Evolutionary conservation across 2,329 filamentous ascomycete species (phyloP).

Genomic region (Paecilomyces fulvus): DNA sequence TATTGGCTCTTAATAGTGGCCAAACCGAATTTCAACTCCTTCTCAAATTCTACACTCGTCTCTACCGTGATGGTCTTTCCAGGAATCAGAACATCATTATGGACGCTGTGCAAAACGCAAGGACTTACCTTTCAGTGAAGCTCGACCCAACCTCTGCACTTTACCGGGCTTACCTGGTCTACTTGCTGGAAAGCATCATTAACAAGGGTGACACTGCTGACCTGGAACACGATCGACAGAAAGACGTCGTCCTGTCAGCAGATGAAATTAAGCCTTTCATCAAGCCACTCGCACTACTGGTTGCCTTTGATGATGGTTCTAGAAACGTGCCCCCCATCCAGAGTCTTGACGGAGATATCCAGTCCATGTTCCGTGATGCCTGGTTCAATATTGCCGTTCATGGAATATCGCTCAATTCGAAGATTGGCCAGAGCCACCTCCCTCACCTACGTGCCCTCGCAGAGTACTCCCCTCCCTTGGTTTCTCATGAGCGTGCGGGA

Average conservation of each 20-base stretch:
- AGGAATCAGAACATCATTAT: conserved; percentile 60
- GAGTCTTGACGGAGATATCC: conserved; percentile 56
- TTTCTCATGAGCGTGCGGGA: conserved; percentile 81
- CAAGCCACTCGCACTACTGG: conserved; percentile 76
- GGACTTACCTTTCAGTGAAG: conserved; percentile 69
- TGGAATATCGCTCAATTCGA: conserved; percentile 70
- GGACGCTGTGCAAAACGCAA: conserved; percentile 70
- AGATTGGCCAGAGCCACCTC: conserved; percentile 62
- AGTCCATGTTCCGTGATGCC: conserved; percentile 72
- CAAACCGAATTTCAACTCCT: conserved; percentile 76
- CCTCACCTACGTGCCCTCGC: conserved; percentile 78
- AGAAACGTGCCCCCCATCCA: conserved; percentile 20
- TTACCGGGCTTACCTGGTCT: conserved; percentile 73
- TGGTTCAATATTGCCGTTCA: conserved; percentile 99
- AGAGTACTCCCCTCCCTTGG: conserved; percentile 74
- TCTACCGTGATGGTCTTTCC: conserved; percentile 64
- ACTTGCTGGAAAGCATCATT: conserved; percentile 78
- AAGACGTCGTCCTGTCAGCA: conserved; percentile 73
- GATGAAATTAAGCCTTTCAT: conserved; percentile 82
- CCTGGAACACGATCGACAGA: conserved; percentile 61
- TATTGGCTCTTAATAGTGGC: conserved; percentile 67
- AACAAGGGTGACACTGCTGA: conserved; percentile 82
- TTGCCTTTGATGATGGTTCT: conserved; percentile 43
- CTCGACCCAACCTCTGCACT: conserved; percentile 58
- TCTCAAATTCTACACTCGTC: conserved; percentile 70